Evolutionary conservation across 805 yeast species (phyloP).

Genomic region (Myxozyma neglecta): DNA sequence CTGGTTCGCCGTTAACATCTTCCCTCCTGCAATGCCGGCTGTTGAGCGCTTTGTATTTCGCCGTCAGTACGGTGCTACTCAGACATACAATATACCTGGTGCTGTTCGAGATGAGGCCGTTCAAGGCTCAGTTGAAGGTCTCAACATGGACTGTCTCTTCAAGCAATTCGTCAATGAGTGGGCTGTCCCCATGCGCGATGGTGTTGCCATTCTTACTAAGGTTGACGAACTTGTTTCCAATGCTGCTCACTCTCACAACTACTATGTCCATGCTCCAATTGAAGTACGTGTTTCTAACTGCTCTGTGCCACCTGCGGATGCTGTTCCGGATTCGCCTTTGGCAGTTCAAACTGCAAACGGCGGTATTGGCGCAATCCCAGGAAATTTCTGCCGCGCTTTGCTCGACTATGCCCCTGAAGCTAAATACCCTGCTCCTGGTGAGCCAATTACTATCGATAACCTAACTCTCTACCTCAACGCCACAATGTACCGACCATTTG

Average conservation of each 20-base stretch:
- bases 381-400: constrained; percentile 78
- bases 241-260: constrained; percentile 62
- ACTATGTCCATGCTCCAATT: constrained; percentile 89
- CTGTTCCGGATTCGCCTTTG: constrained; percentile 16
- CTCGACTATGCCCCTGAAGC: constrained; percentile 74
- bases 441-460: constrained; percentile 63
- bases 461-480: constrained; percentile 87
- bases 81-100: constrained; percentile 48
- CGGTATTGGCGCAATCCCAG: constrained; percentile 69
- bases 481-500: constrained; percentile 94
- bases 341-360: constrained; percentile 15
- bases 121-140: constrained; percentile 77
- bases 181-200: constrained; percentile 76
- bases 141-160: constrained; percentile 93
- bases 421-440: constrained; percentile 41
- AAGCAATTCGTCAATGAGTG: constrained; percentile 94
- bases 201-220: constrained; percentile 39
- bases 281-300: constrained; percentile 93
- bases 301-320: constrained; percentile 39
- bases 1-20: constrained; percentile 72
- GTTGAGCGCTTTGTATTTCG: constrained; percentile 83
- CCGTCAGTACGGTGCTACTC: constrained; percentile 78
- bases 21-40: constrained; percentile 76
- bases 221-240: constrained; percentile 59
- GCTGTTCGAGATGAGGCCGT: constrained; percentile 65